phyloP scores from a whole-genome alignment of 805 yeast genomes.

The Saturnispora halmiae region DNA sequence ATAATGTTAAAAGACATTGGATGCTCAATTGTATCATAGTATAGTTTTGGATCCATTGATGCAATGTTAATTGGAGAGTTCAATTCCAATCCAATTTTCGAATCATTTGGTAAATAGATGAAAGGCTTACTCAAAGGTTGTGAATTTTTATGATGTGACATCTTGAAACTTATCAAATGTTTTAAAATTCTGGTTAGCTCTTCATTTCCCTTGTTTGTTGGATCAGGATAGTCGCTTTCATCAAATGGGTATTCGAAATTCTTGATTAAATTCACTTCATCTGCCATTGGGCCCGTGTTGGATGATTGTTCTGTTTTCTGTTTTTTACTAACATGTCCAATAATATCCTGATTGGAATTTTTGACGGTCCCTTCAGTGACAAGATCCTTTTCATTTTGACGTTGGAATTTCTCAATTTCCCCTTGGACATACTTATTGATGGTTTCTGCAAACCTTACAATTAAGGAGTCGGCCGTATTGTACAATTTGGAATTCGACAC shows the following conservation, averaged over 20 bases:
- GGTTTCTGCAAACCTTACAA: constrained; percentile 45
- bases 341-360: too few relatives aligned
- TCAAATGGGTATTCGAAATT: background rate
- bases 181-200: constrained; percentile 12
- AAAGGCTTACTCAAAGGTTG: constrained; percentile 39
- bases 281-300: background rate
- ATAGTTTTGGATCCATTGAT: constrained; percentile 63
- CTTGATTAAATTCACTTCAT: background rate
- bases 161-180: constrained; percentile 13
- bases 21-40: constrained; percentile 55
- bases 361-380: background rate
- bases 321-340: background rate
- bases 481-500: constrained; percentile 50
- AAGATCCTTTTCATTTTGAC: background rate
- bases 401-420: background rate
- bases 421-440: background rate
- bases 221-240: background rate
- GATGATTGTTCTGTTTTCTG: background rate
- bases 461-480: constrained; percentile 61
- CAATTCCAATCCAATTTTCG: background rate
- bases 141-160: constrained; percentile 18
- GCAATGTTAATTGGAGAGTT: constrained; percentile 8
- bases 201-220: constrained; percentile 3
- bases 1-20: constrained; percentile 70
- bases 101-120: constrained; percentile 55